phyloP scores from a whole-genome alignment of 208 protist genomes.

The Vickermania spadyakhi region DNA sequence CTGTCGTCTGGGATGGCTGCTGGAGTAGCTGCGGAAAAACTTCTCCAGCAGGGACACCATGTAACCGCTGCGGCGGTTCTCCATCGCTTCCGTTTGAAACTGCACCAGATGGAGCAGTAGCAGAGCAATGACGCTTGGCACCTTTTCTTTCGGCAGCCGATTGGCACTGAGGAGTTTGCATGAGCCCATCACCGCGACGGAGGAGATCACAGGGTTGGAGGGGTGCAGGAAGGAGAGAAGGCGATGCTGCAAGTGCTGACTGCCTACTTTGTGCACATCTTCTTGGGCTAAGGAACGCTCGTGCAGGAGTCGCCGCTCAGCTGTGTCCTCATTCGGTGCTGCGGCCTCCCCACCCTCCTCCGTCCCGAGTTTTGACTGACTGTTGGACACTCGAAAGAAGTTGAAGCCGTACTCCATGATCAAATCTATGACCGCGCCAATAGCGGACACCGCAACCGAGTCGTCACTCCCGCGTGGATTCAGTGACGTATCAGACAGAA shows the following conservation, averaged over 20 bases:
- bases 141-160: conserved; percentile 41
- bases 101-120: conserved; percentile 56
- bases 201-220: conserved; percentile 6
- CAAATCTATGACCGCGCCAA: conserved; percentile 73
- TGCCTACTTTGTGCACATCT: conserved; percentile 79
- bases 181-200: conserved; percentile 45
- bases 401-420: conserved; percentile 83
- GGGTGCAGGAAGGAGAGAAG: conserved; percentile 43
- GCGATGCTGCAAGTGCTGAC: conserved; percentile 31
- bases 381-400: conserved; percentile 44
- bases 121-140: conserved; percentile 43
- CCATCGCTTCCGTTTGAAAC: conserved; percentile 15
- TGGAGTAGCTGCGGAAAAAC: conserved; percentile 78
- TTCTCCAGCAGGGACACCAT: conserved; percentile 52
- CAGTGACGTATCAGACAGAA: conserved; percentile 54
- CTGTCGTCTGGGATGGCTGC: conserved; percentile 67
- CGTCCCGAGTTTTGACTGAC: not conserved
- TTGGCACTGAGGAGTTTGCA: conserved; percentile 87
- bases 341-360: conserved; percentile 5
- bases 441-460: conserved; percentile 48
- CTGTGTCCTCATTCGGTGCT: conserved; percentile 8
- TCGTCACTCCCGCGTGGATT: conserved; percentile 5
- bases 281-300: conserved; percentile 66
- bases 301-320: conserved; percentile 58
- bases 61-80: conserved; percentile 18